Conservation (phyloP, 192 early-diverging fungal genomes). For the Mortierella hygrophila region DNA sequence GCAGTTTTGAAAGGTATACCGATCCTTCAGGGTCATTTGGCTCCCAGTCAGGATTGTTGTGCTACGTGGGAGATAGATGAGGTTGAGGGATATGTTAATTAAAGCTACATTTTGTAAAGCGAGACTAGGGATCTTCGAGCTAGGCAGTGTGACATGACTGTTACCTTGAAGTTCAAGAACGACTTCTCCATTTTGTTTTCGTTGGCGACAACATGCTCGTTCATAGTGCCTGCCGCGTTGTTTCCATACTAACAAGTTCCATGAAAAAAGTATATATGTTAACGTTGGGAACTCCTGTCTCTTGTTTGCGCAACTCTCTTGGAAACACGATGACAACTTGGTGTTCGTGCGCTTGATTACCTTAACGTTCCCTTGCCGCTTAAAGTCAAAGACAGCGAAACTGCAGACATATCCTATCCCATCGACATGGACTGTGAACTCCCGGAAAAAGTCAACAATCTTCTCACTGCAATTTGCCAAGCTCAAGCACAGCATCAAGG, state of each 20-base stretch:
- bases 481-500: constrained; percentile 84
- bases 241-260: constrained; percentile 74
- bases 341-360: constrained; percentile 38
- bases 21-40: constrained; percentile 84
- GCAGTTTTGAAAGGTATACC: constrained; percentile 78
- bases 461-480: constrained; percentile 80
- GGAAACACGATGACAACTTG: background rate
- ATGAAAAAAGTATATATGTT: background rate
- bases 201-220: constrained; percentile 78
- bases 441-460: constrained; percentile 95
- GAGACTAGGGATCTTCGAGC: background rate
- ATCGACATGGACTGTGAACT: constrained; percentile 94
- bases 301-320: background rate
- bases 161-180: constrained; percentile 94
- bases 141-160: background rate
- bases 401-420: constrained; percentile 95
- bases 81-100: background rate
- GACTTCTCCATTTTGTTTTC: constrained; percentile 99
- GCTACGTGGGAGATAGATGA: constrained; percentile 49
- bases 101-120: background rate
- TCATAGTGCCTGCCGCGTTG: constrained; percentile 63
- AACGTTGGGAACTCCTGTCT: background rate
- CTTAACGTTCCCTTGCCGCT: constrained; percentile 87
- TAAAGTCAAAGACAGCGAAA: constrained; percentile 97
- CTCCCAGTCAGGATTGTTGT: constrained; percentile 95